Base-by-base conservation (phyloP, 306 rosid genomes). In the Casuarina cunninghamiana region DNA sequence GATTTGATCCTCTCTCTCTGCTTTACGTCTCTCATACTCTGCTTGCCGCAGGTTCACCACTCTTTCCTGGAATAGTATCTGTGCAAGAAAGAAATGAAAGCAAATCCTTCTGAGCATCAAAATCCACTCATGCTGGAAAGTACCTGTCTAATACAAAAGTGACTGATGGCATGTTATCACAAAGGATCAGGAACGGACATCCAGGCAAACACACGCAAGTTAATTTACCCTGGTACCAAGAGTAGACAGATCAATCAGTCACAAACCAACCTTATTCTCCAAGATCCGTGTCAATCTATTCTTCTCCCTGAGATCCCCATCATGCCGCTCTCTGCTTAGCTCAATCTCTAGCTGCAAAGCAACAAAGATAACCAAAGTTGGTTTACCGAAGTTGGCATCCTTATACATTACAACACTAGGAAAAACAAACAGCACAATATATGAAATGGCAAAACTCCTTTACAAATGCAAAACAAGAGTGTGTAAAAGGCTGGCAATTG, bases 231-330 rank as follows among this genome's bases (percentile, higher is more conserved):
- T 17, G 16, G 21, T 66, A 41, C 19, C 43, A 66, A 0, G 32
- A 7, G 35, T 9, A 6, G 50, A 66, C 32, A 16, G 15, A 66
- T 66, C 50, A 42, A 7, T 42, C 46, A 66, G 42, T 41, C 41
- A 42, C 6, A 13, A 67, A 88, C 91, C 55, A 37, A 93, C 99
- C 92, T 91, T 90, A 50, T 85, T 81, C 51, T 81, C 87, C 58
- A 85, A 65, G 94, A 96, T 93, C 61, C 96, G 88, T 15, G 67
- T 15, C 75, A 96, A 84, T 71, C 98, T 86, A 81, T 85, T 87
- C 84, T 96, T 96, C 88, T 96, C 99, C 82, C 79, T 81, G 51
- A 96, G 85, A 76, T 96, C 99, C 62, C 96, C 99, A 71, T 91
- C 96, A 79, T 96, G 99, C 38, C 93, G 87, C 78, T 96, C 88